phyloP scores from a whole-genome alignment of 768 basidiomycete species.

The Strobilomyces dryophilus region DNA sequence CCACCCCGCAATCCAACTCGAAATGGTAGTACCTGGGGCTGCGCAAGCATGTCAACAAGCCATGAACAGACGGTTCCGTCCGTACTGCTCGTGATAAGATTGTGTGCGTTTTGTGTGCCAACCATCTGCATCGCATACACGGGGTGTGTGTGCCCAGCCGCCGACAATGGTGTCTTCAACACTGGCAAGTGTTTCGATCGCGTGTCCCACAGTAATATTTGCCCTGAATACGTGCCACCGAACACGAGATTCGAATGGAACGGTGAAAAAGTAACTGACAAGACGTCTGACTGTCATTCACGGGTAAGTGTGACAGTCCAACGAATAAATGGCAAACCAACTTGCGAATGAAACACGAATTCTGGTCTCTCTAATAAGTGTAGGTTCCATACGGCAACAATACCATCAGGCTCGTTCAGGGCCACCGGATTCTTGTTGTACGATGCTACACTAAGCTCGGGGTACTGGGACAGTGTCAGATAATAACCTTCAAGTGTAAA shows the following conservation, averaged over 20 bases:
- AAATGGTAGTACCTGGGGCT: conserved; percentile 70
- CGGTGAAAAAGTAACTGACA: conserved; percentile 95
- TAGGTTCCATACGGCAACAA: conserved; percentile 96
- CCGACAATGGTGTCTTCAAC: conserved; percentile 92
- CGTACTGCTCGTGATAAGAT: conserved; percentile 93
- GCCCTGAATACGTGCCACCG: conserved; percentile 98
- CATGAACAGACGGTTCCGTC: conserved; percentile 97
- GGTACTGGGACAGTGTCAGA: conserved; percentile 56
- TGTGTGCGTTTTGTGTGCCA: conserved; percentile 98
- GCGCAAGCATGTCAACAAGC: conserved; percentile 98
- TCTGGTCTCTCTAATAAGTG: conserved; percentile 94
- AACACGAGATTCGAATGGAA: conserved; percentile 97
- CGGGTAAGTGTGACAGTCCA: conserved; percentile 3
- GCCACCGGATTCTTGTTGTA: conserved; percentile 97
- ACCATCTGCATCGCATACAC: conserved; percentile 99
- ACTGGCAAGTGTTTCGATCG: conserved; percentile 95
- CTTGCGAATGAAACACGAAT: conserved; percentile 98
- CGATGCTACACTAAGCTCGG: conserved; percentile 90
- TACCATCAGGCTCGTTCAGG: conserved; percentile 92
- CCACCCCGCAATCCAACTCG: not conserved
- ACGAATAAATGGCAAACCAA: conserved; percentile 34
- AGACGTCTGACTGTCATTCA: conserved; percentile 79
- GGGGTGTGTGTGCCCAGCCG: conserved; percentile 96
- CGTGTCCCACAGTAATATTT: conserved; percentile 97
- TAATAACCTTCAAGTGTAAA: not conserved